Conservation (phyloP, 148 eudicot species). For the Rheum nobile region DNA sequence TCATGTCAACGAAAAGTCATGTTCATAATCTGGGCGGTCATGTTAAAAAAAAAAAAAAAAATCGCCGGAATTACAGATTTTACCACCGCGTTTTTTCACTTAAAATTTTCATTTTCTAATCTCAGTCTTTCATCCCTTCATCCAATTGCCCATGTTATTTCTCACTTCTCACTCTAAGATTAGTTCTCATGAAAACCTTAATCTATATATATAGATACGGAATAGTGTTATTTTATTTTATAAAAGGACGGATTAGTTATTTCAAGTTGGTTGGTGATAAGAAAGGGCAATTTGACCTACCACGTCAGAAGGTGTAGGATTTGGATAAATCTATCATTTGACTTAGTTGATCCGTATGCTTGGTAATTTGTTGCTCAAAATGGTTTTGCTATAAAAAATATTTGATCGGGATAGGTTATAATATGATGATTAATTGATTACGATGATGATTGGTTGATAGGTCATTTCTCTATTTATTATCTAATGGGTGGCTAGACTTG, state of each 20-base stretch:
- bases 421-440: neutral
- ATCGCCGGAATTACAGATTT: no score
- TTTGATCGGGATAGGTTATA: neutral
- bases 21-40: no score
- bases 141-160: no score
- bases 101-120: no score
- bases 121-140: no score
- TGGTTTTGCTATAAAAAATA: neutral
- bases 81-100: no score
- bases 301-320: constrained; percentile 2
- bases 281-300: neutral
- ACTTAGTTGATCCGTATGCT: neutral
- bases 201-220: neutral
- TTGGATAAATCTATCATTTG: neutral
- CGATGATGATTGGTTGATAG: neutral
- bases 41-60: no score
- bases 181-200: no score
- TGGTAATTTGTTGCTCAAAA: neutral
- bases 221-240: neutral
- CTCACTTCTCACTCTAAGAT: no score
- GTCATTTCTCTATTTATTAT: neutral
- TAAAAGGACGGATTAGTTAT: neutral
- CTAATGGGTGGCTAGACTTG: neutral
- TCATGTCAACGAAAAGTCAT: no score
- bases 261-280: neutral